phyloP scores from a whole-genome alignment of 2,329 filamentous ascomycete species.

The Botrytis cinerea region DNA sequence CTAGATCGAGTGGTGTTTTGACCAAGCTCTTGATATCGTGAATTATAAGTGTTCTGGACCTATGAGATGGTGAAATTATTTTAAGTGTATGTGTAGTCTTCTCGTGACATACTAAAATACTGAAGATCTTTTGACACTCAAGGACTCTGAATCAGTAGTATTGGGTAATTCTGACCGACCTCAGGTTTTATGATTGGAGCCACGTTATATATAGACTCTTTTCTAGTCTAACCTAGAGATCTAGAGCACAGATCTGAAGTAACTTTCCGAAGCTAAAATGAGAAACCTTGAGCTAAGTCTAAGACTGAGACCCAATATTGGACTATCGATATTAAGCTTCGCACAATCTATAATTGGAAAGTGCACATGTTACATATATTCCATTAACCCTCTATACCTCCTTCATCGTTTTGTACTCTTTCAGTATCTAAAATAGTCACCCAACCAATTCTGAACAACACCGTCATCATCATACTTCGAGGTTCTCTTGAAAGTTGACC shows the following conservation, averaged over 20 bases:
- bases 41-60: not conserved
- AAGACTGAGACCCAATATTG: not conserved
- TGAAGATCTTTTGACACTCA: not conserved
- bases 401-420: not conserved
- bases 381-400: not conserved
- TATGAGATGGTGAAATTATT: not conserved
- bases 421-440: not conserved
- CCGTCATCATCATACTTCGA: not conserved
- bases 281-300: not conserved
- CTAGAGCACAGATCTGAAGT: not conserved
- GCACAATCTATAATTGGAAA: not conserved
- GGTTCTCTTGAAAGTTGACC: not conserved
- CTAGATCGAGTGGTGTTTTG: not conserved
- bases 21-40: not conserved
- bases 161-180: not conserved
- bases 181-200: not conserved
- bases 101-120: not conserved
- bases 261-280: no score
- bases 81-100: not conserved
- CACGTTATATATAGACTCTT: not conserved
- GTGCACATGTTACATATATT: not conserved
- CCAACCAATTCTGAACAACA: not conserved
- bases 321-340: not conserved
- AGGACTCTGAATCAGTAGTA: not conserved
- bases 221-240: not conserved